Evolutionary conservation across 768 basidiomycete species (phyloP), one percentile per base, ranked within the genome.

Genomic region (Macrolepiota fuliginosa): DNA sequence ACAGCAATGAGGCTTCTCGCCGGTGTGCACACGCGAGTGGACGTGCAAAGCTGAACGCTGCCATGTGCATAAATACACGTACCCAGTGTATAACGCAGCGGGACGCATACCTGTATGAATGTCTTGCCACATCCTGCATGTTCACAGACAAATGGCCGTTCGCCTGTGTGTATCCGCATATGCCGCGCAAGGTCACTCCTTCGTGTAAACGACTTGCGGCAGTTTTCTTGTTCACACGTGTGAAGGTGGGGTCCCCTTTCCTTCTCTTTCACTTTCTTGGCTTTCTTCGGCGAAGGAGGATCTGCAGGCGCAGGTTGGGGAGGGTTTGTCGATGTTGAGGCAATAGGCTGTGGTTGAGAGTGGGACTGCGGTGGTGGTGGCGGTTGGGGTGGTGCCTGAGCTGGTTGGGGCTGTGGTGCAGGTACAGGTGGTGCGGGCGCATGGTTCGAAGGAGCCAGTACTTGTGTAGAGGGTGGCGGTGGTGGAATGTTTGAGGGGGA

Each of bases 1-100:
- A 76, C 94, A 96, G 53, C 81, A 84, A 72, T 96, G 94, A 10
- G 94, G 94, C 68, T 93, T 92, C 76, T 96, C 94, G 40, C 94
- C 94, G 4, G 94, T 95, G 71, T 96, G 94, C 2, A 94, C 92
- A 19, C 94, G 87, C 54, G 82, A 79, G 72, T 96, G 94, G 1
- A 96, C 94, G 63, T 92, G 91, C 61, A 96, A 78, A 27, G 94
- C 94, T 19, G 93, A 95, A 57, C 92, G 87, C 91, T 96, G 72
- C 63, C 63, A 32, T 49, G 54, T 63, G 49, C 63, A 64, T 65
- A 54, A 67, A 63, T 58, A 52, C 58, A 47, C 36, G 51, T 32
- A 17, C 52, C 19, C 17, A 45, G 35, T n/a, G 54, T 37, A 35
- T 47, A 40, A 36, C 25, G 42, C 22, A 65, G 60, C 39, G 58